phyloP scores from a whole-genome alignment of 306 rosid genomes.

The Boehmeria nivea region DNA sequence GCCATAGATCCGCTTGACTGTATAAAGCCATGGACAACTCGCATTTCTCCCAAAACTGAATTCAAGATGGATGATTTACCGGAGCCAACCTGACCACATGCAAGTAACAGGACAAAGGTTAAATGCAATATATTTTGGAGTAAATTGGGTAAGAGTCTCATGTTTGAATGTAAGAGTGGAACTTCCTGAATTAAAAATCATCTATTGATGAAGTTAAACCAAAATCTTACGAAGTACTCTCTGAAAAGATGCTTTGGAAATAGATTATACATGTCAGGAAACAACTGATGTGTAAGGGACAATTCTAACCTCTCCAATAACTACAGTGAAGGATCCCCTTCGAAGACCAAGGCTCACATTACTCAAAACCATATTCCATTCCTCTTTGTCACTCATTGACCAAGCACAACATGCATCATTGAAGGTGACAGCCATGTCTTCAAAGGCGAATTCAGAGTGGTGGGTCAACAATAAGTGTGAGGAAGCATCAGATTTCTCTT shows the following conservation, averaged over 20 bases:
- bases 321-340: conserved; percentile 70
- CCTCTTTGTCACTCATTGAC: conserved; percentile 64
- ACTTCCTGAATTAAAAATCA: no score
- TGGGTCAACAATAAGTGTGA: no score
- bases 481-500: conserved; percentile 33
- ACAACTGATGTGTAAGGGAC: conserved; percentile 10
- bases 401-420: conserved; percentile 71
- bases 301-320: conserved; percentile 81
- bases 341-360: conserved; percentile 54
- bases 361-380: conserved; percentile 48
- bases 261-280: no score
- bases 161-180: no score
- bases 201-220: no score
- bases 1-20: conserved; percentile 56
- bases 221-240: no score
- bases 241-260: no score
- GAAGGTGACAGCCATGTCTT: conserved; percentile 45
- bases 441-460: no score
- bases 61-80: conserved; percentile 83
- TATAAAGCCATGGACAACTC: conserved; percentile 56
- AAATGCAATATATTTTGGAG: no score
- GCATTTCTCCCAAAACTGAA: conserved; percentile 78
- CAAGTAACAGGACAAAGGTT: background rate
- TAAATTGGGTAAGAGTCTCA: no score
- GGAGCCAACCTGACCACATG: conserved; percentile 82